Conservation (phyloP, 805 yeast species). For the Kregervanrija pseudodelftensis region DNA sequence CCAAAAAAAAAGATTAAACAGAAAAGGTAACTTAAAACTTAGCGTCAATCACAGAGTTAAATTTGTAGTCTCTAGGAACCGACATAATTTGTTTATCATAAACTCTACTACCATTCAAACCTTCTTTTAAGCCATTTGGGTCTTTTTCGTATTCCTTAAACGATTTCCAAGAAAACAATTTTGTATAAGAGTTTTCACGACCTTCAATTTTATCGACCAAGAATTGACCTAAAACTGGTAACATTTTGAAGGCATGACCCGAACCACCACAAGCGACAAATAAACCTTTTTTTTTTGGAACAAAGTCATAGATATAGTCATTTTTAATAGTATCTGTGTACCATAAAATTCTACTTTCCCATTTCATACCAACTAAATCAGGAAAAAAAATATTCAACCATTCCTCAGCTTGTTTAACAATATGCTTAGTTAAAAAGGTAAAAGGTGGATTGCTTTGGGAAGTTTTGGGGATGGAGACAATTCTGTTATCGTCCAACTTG, state of each 20-base stretch:
- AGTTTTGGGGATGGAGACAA: slow-evolving; percentile 10
- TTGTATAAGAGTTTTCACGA: slow-evolving; percentile 23
- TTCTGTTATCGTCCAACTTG: slow-evolving; percentile 6
- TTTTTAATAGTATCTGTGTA: slow-evolving; percentile 28
- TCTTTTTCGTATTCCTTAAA: slow-evolving; percentile 19
- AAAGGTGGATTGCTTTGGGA: slow-evolving; percentile 18
- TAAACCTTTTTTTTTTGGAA: slow-evolving; percentile 24
- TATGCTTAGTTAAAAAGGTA: slow-evolving; percentile 18
- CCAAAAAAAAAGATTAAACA: too few relatives aligned
- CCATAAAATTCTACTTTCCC: slow-evolving; percentile 25
- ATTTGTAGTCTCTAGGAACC: slow-evolving; percentile 8
- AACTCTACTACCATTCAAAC: slow-evolving; percentile 13
- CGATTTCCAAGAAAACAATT: slow-evolving; percentile 29
- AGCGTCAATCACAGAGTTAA: neutral
- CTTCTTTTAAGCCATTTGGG: slow-evolving; percentile 25
- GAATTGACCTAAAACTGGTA: slow-evolving; percentile 27
- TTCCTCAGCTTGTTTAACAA: slow-evolving; percentile 22
- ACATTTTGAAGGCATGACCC: slow-evolving; percentile 30
- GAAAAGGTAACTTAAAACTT: too few relatives aligned
- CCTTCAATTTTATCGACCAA: slow-evolving; percentile 29
- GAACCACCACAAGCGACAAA: slow-evolving; percentile 31
- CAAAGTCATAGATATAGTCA: slow-evolving; percentile 27
- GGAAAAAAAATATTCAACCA: slow-evolving; percentile 23
- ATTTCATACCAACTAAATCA: slow-evolving; percentile 19
- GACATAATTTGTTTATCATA: slow-evolving; percentile 17